These are phyloP conservation scores for Penicillium sp. DNA, from an alignment of 2,329 filamentous ascomycete genomes.

Conservation along the genomic window DNA sequence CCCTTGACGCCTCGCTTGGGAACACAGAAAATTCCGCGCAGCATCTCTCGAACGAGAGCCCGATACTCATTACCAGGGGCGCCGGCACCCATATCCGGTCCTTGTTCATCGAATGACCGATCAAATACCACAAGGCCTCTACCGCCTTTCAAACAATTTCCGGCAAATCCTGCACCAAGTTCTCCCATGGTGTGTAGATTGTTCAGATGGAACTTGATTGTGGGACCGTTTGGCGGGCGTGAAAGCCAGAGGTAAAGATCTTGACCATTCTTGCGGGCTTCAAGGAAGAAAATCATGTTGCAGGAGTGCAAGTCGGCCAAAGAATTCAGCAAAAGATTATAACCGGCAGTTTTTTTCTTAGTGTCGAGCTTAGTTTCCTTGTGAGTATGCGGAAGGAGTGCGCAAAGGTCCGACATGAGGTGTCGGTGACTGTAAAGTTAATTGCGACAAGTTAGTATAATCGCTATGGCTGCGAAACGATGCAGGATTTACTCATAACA, in stretches of 20 bases:
- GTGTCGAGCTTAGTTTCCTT: conserved; percentile 98
- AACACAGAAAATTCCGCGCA: conserved; percentile 89
- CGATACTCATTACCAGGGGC: conserved; percentile 52
- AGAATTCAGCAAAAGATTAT: conserved; percentile 79
- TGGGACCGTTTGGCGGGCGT: conserved; percentile 84
- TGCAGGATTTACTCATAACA: not conserved
- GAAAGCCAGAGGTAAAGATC: conserved; percentile 94
- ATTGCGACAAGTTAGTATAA: conserved; percentile 18
- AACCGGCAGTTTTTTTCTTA: conserved; percentile 69
- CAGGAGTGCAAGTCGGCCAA: conserved; percentile 80
- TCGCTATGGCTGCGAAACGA: not conserved
- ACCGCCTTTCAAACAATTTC: conserved; percentile 94
- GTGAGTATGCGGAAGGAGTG: conserved; percentile 86
- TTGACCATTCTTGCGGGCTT: conserved; percentile 84
- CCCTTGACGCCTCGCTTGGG: conserved; percentile 80
- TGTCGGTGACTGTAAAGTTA: conserved; percentile 75
- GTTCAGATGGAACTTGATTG: conserved; percentile 59
- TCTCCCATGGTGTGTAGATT: conserved; percentile 95
- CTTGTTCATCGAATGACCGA: conserved; percentile 77
- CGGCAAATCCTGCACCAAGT: conserved; percentile 78
- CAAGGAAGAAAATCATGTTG: conserved; percentile 94
- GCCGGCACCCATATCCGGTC: conserved; percentile 73
- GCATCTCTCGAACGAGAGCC: conserved; percentile 75
- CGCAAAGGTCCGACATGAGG: conserved; percentile 83
- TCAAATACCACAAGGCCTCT: conserved; percentile 92